phyloP scores from a whole-genome alignment of 2,329 filamentous ascomycete genomes.

The Microdochium bolleyi region DNA sequence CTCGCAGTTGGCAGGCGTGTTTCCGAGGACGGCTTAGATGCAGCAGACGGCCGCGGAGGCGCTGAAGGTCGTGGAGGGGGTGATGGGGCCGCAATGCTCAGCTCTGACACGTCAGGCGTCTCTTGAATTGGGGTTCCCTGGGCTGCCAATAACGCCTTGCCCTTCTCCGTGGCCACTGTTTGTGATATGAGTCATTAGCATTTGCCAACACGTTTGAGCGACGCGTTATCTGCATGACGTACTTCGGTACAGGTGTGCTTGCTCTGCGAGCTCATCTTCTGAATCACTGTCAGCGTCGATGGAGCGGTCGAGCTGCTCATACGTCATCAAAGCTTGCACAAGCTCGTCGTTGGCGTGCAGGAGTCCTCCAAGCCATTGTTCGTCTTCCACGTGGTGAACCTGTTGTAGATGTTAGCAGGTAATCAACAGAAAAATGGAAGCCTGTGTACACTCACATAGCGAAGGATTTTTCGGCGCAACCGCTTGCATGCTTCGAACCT shows the following conservation, averaged over 20 bases:
- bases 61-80: conserved; percentile 31
- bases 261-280: conserved; percentile 59
- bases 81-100: conserved; percentile 28
- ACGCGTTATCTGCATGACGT: conserved; percentile 13
- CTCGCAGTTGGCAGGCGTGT: conserved; percentile 29
- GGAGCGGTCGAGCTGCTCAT: conserved; percentile 84
- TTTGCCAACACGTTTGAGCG: neutral
- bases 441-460: conserved; percentile 52
- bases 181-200: neutral
- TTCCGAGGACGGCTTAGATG: conserved; percentile 41
- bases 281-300: conserved; percentile 70
- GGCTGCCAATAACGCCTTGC: conserved; percentile 24
- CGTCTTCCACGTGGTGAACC: conserved; percentile 85
- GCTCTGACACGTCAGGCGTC: conserved; percentile 29
- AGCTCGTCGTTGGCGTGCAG: conserved; percentile 94
- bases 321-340: conserved; percentile 88
- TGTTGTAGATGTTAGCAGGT: conserved; percentile 20
- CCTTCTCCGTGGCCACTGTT: conserved; percentile 46
- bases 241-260: conserved; percentile 58
- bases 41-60: conserved; percentile 37
- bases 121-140: neutral
- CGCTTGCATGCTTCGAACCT: conserved; percentile 83
- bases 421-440: neutral
- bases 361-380: conserved; percentile 85
- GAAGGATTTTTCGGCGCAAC: conserved; percentile 73